Evolutionary conservation across 768 basidiomycete genomes (phyloP).

Genomic region (Trametes gibbosa): DNA sequence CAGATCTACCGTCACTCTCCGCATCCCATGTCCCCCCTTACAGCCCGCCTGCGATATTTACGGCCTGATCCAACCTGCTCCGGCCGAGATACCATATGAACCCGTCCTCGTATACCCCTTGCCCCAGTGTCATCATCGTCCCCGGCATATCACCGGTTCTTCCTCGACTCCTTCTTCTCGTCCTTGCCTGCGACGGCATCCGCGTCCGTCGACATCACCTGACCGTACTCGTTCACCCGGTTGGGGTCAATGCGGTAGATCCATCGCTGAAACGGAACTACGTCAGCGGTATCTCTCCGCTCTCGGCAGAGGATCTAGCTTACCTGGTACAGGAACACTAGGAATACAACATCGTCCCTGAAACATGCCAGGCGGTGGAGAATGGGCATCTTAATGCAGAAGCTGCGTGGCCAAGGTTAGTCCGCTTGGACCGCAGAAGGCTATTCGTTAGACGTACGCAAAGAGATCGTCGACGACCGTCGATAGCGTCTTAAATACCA

Average conservation of each 20-base stretch:
- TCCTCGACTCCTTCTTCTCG: conserved; percentile 31
- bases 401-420: conserved; percentile 43
- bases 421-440: neutral
- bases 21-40: neutral
- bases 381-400: conserved; percentile 96
- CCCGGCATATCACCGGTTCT: conserved; percentile 31
- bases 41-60: neutral
- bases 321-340: conserved; percentile 91
- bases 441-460: conserved; percentile 49
- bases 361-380: conserved; percentile 89
- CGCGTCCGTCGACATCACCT: conserved; percentile 60
- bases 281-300: conserved; percentile 14
- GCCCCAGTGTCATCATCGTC: conserved; percentile 4
- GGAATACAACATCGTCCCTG: conserved; percentile 88
- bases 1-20: conserved; percentile 18
- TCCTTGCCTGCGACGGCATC: conserved; percentile 35
- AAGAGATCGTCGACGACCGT: conserved; percentile 90
- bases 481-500: conserved; percentile 93
- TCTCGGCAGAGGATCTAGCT: conserved; percentile 24
- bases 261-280: conserved; percentile 63
- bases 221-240: conserved; percentile 95
- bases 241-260: conserved; percentile 96
- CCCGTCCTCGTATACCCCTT: conserved; percentile 3
- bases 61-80: conserved; percentile 16
- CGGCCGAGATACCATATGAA: conserved; percentile 22